Percentiles rank a stretch among this genome's conserved stretches.
Evolutionary conservation across 2,329 filamentous ascomycete genomes (phyloP).

Genomic region (Pseudogymnoascus sp.): DNA sequence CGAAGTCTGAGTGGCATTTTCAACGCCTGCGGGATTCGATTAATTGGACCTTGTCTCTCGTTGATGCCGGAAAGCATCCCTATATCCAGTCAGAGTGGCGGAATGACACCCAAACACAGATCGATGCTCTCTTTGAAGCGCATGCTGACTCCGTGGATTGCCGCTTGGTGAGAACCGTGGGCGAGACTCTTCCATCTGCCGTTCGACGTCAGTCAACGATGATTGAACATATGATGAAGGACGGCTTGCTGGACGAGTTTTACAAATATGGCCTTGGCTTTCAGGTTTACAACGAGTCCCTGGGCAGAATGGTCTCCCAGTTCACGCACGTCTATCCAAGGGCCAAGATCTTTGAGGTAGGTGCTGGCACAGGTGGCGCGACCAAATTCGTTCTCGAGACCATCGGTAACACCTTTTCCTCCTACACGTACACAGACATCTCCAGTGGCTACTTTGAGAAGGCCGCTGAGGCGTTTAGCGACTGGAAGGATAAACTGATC

Average conservation of each 20-base stretch:
- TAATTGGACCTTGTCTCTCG: neutral
- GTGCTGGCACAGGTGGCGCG: conserved; percentile 28
- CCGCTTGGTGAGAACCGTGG: conserved; percentile 5
- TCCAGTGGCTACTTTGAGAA: conserved; percentile 34
- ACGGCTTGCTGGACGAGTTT: conserved; percentile 10
- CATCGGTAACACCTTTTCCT: conserved; percentile 26
- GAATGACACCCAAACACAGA: neutral
- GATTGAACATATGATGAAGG: conserved; percentile 12
- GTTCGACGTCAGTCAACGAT: conserved; percentile 17
- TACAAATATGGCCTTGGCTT: conserved; percentile 54
- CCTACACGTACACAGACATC: conserved; percentile 40
- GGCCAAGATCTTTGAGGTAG: conserved; percentile 41
- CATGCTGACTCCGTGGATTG: conserved; percentile 10
- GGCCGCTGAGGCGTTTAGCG: conserved; percentile 23
- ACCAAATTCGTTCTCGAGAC: conserved; percentile 30
- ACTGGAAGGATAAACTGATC: conserved; percentile 15
- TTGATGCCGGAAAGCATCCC: conserved; percentile 12
- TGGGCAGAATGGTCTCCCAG: conserved; percentile 59
- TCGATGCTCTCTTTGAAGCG: neutral
- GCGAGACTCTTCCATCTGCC: conserved; percentile 13
- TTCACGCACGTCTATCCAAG: conserved; percentile 18
- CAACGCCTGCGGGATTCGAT: conserved; percentile 10
- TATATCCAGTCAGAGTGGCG: conserved; percentile 16
- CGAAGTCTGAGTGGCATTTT: conserved; percentile 11
- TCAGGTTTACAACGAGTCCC: conserved; percentile 78